Percentiles rank a stretch among this genome's conserved stretches.
These are phyloP conservation scores for Xanthoconium stramineum DNA, from an alignment of 768 basidiomycete species.

Conservation along the genomic window DNA sequence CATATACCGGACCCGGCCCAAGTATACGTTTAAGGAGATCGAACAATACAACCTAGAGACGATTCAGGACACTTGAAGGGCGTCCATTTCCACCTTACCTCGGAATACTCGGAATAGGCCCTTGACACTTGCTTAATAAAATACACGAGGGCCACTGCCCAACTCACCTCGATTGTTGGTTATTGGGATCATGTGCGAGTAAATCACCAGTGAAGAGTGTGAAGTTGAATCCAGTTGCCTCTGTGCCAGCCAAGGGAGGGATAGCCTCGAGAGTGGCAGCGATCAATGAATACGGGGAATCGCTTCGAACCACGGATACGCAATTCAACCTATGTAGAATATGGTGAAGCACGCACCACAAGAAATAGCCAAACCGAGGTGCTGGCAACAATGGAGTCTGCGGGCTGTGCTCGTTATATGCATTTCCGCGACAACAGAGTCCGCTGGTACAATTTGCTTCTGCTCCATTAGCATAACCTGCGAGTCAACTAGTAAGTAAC, in stretches of 20 bases:
- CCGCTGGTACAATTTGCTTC: conserved; percentile 71
- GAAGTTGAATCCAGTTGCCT: conserved; percentile 59
- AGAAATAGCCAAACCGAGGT: conserved; percentile 64
- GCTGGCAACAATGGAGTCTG: conserved; percentile 53
- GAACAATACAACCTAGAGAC: conserved; percentile 54
- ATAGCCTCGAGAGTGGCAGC: conserved; percentile 63
- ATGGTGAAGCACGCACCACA: conserved; percentile 39
- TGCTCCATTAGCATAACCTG: conserved; percentile 65
- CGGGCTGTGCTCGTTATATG: conserved; percentile 47
- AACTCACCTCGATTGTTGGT: conserved; percentile 56
- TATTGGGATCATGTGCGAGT: conserved; percentile 66
- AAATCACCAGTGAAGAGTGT: conserved; percentile 73
- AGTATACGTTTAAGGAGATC: conserved; percentile 63
- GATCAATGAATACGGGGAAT: conserved; percentile 60
- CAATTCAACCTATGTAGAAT: background rate
- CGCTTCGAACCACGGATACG: conserved; percentile 35
- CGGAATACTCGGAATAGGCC: conserved; percentile 57
- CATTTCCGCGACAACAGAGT: conserved; percentile 61
- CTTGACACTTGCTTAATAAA: conserved; percentile 30
- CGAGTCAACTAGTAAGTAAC: background rate
- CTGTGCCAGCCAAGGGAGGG: conserved; percentile 60
- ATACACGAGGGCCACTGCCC: background rate
- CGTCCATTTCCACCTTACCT: conserved; percentile 38
- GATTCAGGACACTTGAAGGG: conserved; percentile 4
- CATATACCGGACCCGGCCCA: conserved; percentile 69